Percentiles rank a stretch among this genome's conserved stretches.
Evolutionary conservation across 2,329 filamentous ascomycete species (phyloP).

Genomic region (Botrytis fragariae): DNA sequence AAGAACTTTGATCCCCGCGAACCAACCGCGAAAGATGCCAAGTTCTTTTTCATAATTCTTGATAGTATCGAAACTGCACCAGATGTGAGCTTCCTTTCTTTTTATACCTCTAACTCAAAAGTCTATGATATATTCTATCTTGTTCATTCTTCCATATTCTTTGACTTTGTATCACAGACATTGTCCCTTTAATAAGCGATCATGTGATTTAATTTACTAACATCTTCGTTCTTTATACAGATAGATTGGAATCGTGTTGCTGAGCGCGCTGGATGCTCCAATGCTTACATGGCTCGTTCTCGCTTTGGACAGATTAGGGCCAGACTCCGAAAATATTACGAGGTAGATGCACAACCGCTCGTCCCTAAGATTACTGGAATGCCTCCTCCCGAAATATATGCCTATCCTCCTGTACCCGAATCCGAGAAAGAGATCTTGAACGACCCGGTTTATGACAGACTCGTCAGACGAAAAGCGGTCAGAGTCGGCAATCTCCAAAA

Average conservation of each 20-base stretch:
- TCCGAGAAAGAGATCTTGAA: neutral
- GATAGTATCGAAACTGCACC: slow-evolving; percentile 25
- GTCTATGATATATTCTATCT: neutral
- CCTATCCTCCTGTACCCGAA: neutral
- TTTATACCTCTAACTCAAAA: neutral
- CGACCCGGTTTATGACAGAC: slow-evolving; percentile 20
- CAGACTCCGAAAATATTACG: slow-evolving; percentile 40
- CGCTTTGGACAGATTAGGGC: slow-evolving; percentile 52
- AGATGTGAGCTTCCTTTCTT: slow-evolving; percentile 23
- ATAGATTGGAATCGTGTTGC: slow-evolving; percentile 50
- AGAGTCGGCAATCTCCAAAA: neutral
- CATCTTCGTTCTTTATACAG: slow-evolving; percentile 5
- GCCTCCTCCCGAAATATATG: neutral
- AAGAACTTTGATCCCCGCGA: neutral
- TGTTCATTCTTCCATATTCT: neutral
- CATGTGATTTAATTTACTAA: neutral
- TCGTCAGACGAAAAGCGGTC: neutral
- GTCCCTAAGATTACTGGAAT: neutral
- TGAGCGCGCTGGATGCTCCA: slow-evolving; percentile 45
- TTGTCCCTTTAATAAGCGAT: neutral
- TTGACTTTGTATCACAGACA: neutral
- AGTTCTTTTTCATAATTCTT: slow-evolving; percentile 27
- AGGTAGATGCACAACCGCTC: neutral
- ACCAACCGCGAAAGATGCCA: slow-evolving; percentile 26
- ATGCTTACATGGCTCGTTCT: slow-evolving; percentile 45